Evolutionary conservation across 192 early-diverging fungal genomes (phyloP), one percentile per base, ranked within the genome.

Genomic region (Backusella macrospora): DNA sequence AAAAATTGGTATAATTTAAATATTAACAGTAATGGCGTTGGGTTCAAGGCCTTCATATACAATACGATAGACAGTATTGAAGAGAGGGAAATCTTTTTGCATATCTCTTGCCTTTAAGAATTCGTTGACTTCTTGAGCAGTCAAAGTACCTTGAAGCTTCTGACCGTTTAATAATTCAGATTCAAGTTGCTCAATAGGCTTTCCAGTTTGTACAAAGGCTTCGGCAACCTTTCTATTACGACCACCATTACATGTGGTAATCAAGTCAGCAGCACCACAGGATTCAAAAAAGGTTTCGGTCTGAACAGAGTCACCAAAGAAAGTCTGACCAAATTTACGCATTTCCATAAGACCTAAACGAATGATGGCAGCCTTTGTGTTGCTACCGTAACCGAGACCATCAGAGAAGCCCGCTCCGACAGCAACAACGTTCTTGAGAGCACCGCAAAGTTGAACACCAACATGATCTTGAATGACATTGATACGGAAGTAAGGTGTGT

Each of bases 341-440:
- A 99, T 99, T 77, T 99, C 98, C 74, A 95, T 86, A 63, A 98
- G 83, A 40, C 98, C 98, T 38, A 96, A 90, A 62, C 98, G 90
- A 66, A 99, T 98, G 65, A 99, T 94, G 9, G 98, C 96, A 0
- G 98, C 98, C 85, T 99, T 98, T 18, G 98, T 93, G 84, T 99
- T 99, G 80, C 96, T 93, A 45, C 96, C 98, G 66, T 80, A 83
- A 76, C 93, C 93, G 67, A 98, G 86, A 18, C 98, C 96, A 82
- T 99, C 96, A 62, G 96, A 90, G 68, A 98, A 87, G 63, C 98
- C 98, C 42, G 95, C 98, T 21, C 92, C 98, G 66, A 99, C 90
- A 16, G 98, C 98, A n/a, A 99, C 91, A 15, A 99, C 90, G 87
- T 99, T 99, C 86, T 99, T 99, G 42, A 99, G 82, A 9, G 98